These are phyloP conservation scores for Diplodia seriata DNA, from an alignment of 2,329 filamentous ascomycete genomes.

Conservation along the genomic window DNA sequence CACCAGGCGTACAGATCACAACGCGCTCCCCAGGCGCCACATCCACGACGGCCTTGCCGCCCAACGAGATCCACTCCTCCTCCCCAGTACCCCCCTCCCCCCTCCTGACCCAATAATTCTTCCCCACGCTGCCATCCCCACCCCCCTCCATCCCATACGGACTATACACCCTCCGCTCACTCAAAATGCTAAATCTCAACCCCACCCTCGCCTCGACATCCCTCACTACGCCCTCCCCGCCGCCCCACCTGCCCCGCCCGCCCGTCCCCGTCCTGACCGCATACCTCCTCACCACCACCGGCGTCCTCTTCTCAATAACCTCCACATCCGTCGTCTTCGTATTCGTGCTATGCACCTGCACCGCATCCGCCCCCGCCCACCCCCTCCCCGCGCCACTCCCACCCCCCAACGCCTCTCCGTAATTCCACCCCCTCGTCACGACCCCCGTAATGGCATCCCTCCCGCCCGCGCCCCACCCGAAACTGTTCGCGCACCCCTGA, in stretches of 20 bases:
- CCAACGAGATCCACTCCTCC: slow-evolving; percentile 29
- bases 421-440: slow-evolving; percentile 42
- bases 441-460: slow-evolving; percentile 36
- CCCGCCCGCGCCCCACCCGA: slow-evolving; percentile 43
- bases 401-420: slow-evolving; percentile 48
- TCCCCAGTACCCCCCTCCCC: background rate
- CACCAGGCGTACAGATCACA: slow-evolving; percentile 31
- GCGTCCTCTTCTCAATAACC: slow-evolving; percentile 46
- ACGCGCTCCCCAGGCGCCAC: slow-evolving; percentile 19
- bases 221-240: slow-evolving; percentile 44
- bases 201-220: slow-evolving; percentile 43
- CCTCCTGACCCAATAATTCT: slow-evolving; percentile 36
- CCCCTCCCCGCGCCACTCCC: slow-evolving; percentile 44
- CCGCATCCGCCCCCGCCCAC: slow-evolving; percentile 44
- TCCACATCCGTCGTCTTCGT: slow-evolving; percentile 49
- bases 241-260: slow-evolving; percentile 41
- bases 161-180: slow-evolving; percentile 42
- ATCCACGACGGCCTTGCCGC: slow-evolving; percentile 26
- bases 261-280: slow-evolving; percentile 42
- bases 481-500: slow-evolving; percentile 38
- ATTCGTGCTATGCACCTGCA: slow-evolving; percentile 49
- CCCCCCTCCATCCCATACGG: slow-evolving; percentile 46
- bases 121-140: slow-evolving; percentile 42
- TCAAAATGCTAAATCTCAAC: slow-evolving; percentile 43
- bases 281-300: slow-evolving; percentile 45